Evolutionary conservation across 2,329 filamentous ascomycete genomes (phyloP).

Genomic region (Mollisia scopiformis): DNA sequence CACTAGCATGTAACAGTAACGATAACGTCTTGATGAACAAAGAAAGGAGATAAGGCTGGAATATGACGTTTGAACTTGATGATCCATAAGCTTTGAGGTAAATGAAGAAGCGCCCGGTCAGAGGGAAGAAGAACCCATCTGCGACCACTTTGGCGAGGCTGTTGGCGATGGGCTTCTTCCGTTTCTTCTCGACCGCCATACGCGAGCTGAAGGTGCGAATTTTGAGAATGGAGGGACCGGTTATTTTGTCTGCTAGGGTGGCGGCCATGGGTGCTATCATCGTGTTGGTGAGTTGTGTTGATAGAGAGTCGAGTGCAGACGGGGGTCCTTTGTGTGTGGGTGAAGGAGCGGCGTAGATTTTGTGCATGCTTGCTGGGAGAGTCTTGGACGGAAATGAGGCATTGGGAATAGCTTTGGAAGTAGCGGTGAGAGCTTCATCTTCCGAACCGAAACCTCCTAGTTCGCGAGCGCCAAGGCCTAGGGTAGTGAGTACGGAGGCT

Average conservation of each 20-base stretch:
- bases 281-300: conserved; percentile 66
- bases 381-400: conserved; percentile 76
- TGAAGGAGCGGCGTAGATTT: conserved; percentile 59
- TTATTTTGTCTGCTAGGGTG: conserved; percentile 75
- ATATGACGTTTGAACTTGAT: conserved; percentile 60
- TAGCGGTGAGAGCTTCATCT: conserved; percentile 36
- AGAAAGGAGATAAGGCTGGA: conserved; percentile 75
- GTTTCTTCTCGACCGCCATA: conserved; percentile 64
- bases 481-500: conserved; percentile 76
- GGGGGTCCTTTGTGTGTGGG: conserved; percentile 7
- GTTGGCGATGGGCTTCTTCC: conserved; percentile 67
- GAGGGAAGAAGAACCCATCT: conserved; percentile 81
- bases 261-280: conserved; percentile 85
- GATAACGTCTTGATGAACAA: conserved; percentile 86
- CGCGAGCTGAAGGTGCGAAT: conserved; percentile 85
- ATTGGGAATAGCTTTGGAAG: conserved; percentile 30
- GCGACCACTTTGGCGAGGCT: conserved; percentile 77
- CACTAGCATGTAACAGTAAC: conserved; percentile 80
- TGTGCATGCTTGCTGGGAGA: conserved; percentile 75
- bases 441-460: conserved; percentile 72
- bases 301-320: conserved; percentile 63
- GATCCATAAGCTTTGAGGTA: conserved; percentile 56
- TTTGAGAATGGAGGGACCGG: conserved; percentile 84
- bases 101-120: conserved; percentile 79
- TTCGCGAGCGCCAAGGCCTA: conserved; percentile 83